Conservation (phyloP, 2,329 filamentous ascomycete species). For the Aureobasidium sp. region DNA sequence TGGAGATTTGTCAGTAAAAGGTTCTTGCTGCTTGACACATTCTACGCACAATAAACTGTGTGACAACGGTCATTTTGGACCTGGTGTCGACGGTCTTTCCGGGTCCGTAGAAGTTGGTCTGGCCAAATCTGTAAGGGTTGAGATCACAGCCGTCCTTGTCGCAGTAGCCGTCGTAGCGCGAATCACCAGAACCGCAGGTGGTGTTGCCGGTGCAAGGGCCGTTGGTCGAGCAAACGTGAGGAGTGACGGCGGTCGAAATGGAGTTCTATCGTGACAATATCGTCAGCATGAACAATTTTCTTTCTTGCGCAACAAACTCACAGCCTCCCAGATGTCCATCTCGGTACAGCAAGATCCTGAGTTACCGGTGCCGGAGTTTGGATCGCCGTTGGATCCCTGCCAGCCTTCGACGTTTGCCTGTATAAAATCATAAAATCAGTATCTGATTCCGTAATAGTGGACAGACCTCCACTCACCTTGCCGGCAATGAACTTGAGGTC, state of each 20-base stretch:
- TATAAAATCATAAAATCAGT: background rate
- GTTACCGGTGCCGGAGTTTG: slow-evolving; percentile 28
- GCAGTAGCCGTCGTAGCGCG: slow-evolving; percentile 56
- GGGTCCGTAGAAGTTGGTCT: slow-evolving; percentile 55
- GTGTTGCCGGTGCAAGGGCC: slow-evolving; percentile 46
- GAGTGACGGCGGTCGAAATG: slow-evolving; percentile 57
- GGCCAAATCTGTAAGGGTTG: slow-evolving; percentile 61
- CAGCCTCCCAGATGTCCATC: slow-evolving; percentile 62
- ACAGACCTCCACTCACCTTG: slow-evolving; percentile 9
- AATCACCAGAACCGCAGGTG: slow-evolving; percentile 44
- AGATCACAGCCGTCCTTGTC: slow-evolving; percentile 58
- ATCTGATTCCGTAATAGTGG: rapidly evolving
- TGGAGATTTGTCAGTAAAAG: slow-evolving; percentile 62
- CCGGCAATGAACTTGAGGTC: slow-evolving; percentile 29
- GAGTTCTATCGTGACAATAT: slow-evolving; percentile 46
- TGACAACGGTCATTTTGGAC: slow-evolving; percentile 38
- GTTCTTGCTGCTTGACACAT: too few species aligned
- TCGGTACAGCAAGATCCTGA: slow-evolving; percentile 59
- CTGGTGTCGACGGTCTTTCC: slow-evolving; percentile 52
- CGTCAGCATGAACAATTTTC: too few species aligned
- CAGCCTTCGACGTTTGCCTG: slow-evolving; percentile 22
- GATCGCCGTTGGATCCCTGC: slow-evolving; percentile 22
- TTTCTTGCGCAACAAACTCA: background rate
- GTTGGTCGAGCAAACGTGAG: slow-evolving; percentile 53
- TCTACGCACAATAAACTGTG: background rate